Percentiles rank a stretch among this genome's conserved stretches.
Evolutionary conservation across 2,329 filamentous ascomycete genomes (phyloP).

Genomic region (Alternaria solani): DNA sequence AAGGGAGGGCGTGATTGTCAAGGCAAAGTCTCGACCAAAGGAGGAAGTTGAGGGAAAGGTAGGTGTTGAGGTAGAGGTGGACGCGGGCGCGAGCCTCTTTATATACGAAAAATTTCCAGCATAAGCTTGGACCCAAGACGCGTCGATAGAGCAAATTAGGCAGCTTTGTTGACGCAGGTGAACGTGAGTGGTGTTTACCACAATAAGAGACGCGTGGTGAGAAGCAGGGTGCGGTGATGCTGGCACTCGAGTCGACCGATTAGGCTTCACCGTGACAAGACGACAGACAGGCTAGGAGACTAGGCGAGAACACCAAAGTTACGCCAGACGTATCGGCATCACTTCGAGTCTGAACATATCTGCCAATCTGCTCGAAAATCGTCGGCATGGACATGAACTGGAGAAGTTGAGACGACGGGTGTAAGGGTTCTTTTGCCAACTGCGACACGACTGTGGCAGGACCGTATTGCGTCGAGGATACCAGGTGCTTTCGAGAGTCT

Average conservation of each 20-base stretch:
- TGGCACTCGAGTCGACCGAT: background rate
- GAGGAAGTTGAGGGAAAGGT: background rate
- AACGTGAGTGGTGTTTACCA: slow-evolving; percentile 2
- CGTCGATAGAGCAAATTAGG: background rate
- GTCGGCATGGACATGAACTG: background rate
- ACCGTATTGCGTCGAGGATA: background rate
- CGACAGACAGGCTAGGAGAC: background rate
- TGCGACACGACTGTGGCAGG: background rate
- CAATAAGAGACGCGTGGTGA: slow-evolving; percentile 2
- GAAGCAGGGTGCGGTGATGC: background rate
- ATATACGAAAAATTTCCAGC: background rate
- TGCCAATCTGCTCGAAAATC: background rate
- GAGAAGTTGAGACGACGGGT: background rate
- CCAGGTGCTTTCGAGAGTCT: background rate
- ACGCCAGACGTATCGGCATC: too few species aligned
- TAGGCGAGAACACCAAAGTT: background rate
- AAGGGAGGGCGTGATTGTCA: background rate
- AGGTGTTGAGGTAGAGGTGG: background rate
- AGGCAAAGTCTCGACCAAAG: background rate
- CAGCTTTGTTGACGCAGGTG: background rate
- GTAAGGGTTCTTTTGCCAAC: background rate
- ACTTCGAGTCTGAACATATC: too few species aligned
- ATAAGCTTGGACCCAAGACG: background rate
- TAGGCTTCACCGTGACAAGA: background rate
- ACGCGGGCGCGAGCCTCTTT: background rate